Conservation (phyloP, 371 early-diverging fungal species). For the Syncephalastrum monosporum region DNA sequence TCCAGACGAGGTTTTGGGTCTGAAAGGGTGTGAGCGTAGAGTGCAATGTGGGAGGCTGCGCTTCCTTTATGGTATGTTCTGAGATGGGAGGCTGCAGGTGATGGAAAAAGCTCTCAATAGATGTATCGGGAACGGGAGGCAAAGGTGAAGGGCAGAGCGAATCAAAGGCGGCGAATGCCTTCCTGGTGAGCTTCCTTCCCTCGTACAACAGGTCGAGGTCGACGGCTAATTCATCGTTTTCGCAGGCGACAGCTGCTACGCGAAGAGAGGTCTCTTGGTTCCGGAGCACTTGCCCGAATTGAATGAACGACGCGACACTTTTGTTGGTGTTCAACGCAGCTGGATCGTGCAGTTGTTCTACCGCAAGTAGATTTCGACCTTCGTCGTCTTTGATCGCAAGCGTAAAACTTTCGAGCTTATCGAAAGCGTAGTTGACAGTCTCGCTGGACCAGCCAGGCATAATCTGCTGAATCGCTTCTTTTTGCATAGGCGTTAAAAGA, state of each 20-base stretch:
- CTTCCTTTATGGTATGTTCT: conserved; percentile 2
- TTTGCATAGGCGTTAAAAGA: no score
- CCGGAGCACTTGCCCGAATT: no score
- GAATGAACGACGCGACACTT: no score
- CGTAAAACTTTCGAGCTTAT: no score
- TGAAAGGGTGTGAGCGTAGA: conserved; percentile 35
- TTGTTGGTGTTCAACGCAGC: no score
- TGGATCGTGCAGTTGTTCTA: no score
- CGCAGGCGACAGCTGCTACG: background rate
- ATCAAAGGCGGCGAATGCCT: conserved; percentile 3
- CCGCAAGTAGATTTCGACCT: no score
- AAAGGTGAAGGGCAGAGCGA: background rate
- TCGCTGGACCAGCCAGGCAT: no score
- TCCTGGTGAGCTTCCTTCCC: background rate
- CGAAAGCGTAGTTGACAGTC: no score
- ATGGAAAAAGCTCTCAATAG: conserved; percentile 23
- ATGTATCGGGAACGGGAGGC: background rate
- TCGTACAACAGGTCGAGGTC: background rate
- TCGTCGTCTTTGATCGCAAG: no score
- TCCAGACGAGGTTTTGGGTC: conserved; percentile 40
- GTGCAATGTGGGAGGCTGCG: conserved; percentile 12
- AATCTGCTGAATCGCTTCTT: no score
- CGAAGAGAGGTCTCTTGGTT: background rate
- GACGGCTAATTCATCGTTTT: background rate
- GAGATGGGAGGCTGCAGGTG: conserved; percentile 30